Percentiles rank a stretch among this genome's conserved stretches.
Conservation (phyloP, 345 rosid species). For the Syzygium oleosum region DNA sequence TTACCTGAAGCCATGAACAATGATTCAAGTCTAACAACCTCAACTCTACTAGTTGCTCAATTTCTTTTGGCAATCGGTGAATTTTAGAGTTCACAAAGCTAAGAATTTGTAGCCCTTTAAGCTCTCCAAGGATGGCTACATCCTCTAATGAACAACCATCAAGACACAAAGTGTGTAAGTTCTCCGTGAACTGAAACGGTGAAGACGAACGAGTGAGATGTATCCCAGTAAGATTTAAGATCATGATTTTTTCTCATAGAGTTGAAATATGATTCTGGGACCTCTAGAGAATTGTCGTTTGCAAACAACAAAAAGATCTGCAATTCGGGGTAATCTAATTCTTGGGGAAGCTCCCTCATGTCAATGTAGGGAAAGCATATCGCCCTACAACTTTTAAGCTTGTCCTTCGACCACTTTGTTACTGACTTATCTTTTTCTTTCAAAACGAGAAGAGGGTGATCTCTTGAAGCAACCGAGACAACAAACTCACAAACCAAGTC, state of each 20-base stretch:
- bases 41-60: neutral
- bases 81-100: neutral
- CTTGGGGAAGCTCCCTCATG: neutral
- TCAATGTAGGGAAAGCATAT: accelerated
- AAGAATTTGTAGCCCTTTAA: neutral
- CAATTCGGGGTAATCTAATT: neutral
- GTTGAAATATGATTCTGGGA: accelerated
- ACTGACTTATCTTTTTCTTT: accelerated
- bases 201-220: accelerated
- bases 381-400: neutral
- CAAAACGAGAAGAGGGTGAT: neutral
- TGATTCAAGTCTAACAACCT: neutral
- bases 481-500: neutral
- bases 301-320: neutral
- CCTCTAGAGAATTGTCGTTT: accelerated
- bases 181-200: accelerated
- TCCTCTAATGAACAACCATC: neutral
- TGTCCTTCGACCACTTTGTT: accelerated
- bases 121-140: accelerated
- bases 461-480: accelerated
- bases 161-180: neutral
- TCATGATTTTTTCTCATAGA: neutral
- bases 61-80: accelerated
- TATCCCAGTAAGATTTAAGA: neutral
- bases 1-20: accelerated